Evolutionary conservation across 768 basidiomycete genomes (phyloP), one percentile per base, ranked within the genome.

Genomic region (Naganishia onofrii): DNA sequence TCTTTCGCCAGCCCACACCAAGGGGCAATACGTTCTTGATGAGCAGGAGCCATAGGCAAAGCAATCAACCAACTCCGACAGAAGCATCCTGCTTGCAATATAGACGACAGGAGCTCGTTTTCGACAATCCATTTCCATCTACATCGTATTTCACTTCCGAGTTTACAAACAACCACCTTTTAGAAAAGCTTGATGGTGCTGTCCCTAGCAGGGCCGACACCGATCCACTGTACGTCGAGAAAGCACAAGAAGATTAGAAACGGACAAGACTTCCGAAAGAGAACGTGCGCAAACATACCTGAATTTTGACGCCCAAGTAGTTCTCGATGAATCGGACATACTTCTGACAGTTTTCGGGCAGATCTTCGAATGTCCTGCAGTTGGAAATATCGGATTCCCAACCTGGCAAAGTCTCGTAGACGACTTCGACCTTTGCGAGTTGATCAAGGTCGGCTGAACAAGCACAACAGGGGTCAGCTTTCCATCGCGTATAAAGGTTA

Each of bases 261-360:
- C 15, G 9, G 26, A 26, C 42, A 29, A n/a, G 21, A 48, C 15
- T 28, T 8, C 42, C 28, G 12, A 36, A 5, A 65, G 12, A 4
- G 3, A 7, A 7, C 21, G 8, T n/a, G 21, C 31, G 34, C 28
- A 69, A 15, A 23, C 55, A 28, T 28, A 63, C 60, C 38, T 63
- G 60, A 68, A 97, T 84, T 58, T 88, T 88, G 12, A 90, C 87
- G 10, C 84, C 84, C 23, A 91, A 79, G 78, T 84, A 89, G 23
- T 85, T 76, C 80, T 97, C 94, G 72, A 98, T 90, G 79, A 90
- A 97, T 70, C 86, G 85, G 66, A 98, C 83, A 80, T 98, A 99
- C 75, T 84, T 86, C 84, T 85, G 87, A 84, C 92, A 94, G 71
- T 90, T 89, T 51, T 86, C 86, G 0, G 96, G 96, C 7, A 99